Percentiles rank a stretch among this genome's conserved stretches.
These are phyloP conservation scores for Aleurites moluccanus DNA, from an alignment of 441 rosid genomes.

Conservation along the genomic window DNA sequence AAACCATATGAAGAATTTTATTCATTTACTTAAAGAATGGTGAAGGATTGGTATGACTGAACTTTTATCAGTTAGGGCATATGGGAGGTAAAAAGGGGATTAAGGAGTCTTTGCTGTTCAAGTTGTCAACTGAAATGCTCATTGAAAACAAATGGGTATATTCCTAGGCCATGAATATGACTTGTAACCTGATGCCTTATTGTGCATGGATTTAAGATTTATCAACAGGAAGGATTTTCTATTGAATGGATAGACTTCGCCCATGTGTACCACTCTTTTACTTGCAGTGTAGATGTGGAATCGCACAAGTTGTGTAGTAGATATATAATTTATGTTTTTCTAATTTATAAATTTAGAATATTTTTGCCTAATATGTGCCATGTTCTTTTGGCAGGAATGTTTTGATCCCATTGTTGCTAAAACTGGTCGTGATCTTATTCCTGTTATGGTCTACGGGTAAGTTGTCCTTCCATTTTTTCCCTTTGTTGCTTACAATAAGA, in stretches of 20 bases:
- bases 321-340: background rate
- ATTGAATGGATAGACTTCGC: background rate
- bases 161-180: background rate
- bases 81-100: background rate
- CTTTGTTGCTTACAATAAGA: background rate
- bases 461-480: slow-evolving; percentile 12
- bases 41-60: background rate
- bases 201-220: background rate
- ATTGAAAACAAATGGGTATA: background rate
- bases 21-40: background rate
- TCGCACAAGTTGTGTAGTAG: background rate
- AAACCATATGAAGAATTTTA: background rate
- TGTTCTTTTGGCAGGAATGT: slow-evolving; percentile 66
- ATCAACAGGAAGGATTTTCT: background rate
- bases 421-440: slow-evolving; percentile 86
- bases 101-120: background rate
- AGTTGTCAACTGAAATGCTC: background rate
- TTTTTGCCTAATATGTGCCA: slow-evolving; percentile 7
- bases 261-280: background rate
- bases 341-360: background rate
- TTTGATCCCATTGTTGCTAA: slow-evolving; percentile 87
- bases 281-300: background rate
- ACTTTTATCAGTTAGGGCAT: background rate
- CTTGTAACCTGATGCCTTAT: background rate
- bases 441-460: slow-evolving; percentile 96